A percentile compares a stretch with the other conserved stretches of the same genome.
Evolutionary conservation across 2,329 filamentous ascomycete species (phyloP).

Genomic region (Cercospora sp.): DNA sequence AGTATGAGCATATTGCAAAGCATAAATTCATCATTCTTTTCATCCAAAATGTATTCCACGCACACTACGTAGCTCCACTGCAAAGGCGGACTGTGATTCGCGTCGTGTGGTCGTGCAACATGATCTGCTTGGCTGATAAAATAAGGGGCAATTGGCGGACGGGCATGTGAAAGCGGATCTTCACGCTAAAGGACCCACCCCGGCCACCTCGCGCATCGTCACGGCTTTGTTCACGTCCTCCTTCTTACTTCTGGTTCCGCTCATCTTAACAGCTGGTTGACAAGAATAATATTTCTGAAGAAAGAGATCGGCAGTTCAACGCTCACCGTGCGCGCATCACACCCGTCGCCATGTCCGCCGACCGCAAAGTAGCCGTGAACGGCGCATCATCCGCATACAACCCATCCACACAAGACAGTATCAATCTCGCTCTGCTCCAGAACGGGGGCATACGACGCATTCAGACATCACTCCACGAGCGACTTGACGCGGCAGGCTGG

Average conservation of each 20-base stretch:
- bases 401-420: conserved; percentile 41
- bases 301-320: not conserved
- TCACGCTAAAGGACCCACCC: not conserved
- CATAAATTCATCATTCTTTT: not conserved
- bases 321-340: not conserved
- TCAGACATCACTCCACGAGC: conserved; percentile 55
- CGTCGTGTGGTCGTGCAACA: not conserved
- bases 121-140: not conserved
- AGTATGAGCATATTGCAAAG: not conserved
- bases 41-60: not conserved
- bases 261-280: not conserved
- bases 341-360: conserved; percentile 19
- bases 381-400: conserved; percentile 44
- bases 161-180: not conserved
- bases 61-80: not conserved
- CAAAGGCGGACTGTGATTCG: not conserved
- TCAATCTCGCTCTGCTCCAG: conserved; percentile 50
- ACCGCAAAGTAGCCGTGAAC: conserved; percentile 40
- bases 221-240: not conserved
- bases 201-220: not conserved
- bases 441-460: conserved; percentile 56
- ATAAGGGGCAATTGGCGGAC: not conserved
- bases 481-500: conserved; percentile 60
- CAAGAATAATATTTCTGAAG: not conserved
- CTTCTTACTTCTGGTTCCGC: not conserved